Evolutionary conservation across 768 basidiomycete genomes (phyloP).

Genomic region (Hygrophoropsis aurantiaca): DNA sequence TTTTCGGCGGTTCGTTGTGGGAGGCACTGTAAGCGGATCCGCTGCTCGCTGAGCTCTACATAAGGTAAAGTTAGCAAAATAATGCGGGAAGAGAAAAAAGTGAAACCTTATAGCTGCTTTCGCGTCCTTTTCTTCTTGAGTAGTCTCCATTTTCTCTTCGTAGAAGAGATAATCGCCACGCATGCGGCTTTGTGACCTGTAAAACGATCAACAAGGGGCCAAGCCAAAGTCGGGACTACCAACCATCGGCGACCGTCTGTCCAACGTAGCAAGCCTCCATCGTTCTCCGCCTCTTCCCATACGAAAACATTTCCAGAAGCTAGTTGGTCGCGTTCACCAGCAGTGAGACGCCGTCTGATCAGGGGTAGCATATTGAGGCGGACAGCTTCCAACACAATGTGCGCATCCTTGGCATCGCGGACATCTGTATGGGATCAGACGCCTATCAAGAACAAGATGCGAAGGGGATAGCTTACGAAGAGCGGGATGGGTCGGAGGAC

Average conservation of each 20-base stretch:
- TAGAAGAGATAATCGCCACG: constrained; percentile 81
- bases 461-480: constrained; percentile 23
- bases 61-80: constrained; percentile 10
- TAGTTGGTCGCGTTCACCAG: constrained; percentile 68
- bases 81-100: neutral
- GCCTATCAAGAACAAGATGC: neutral
- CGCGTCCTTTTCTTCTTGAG: constrained; percentile 74
- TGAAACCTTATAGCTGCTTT: constrained; percentile 75
- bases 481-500: constrained; percentile 29
- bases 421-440: constrained; percentile 47
- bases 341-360: constrained; percentile 67
- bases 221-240: constrained; percentile 6
- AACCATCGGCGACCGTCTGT: constrained; percentile 82
- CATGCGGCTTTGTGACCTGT: constrained; percentile 85
- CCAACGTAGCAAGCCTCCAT: constrained; percentile 70
- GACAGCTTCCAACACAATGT: constrained; percentile 75
- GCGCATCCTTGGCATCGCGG: constrained; percentile 78
- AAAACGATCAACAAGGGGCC: constrained; percentile 3
- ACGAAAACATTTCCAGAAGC: constrained; percentile 77
- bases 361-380: constrained; percentile 68
- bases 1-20: constrained; percentile 66
- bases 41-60: constrained; percentile 57
- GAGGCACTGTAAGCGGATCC: constrained; percentile 57
- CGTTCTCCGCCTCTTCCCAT: constrained; percentile 81
- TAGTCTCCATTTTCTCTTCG: constrained; percentile 80